Evolutionary conservation across 345 rosid genomes (phyloP).

Genomic region (Corchorus capsularis): DNA sequence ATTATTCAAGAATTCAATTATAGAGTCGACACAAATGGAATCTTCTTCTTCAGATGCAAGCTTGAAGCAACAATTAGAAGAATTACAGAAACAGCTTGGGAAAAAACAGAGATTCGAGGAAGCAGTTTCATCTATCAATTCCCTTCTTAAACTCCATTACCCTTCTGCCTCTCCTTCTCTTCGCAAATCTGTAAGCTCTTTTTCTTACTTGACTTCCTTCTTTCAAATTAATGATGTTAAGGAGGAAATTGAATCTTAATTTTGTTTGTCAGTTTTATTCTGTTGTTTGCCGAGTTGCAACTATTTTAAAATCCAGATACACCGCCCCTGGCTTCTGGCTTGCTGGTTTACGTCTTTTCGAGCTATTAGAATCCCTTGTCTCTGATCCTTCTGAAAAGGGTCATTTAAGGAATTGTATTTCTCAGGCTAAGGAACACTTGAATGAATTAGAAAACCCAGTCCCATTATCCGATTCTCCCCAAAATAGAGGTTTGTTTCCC

Average conservation of each 20-base stretch:
- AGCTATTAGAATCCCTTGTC: constrained; percentile 52
- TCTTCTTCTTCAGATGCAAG: constrained; percentile 48
- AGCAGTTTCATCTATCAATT: constrained; percentile 62
- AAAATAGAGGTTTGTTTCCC: constrained; percentile 46
- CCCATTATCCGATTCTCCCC: constrained; percentile 24
- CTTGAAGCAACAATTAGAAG: constrained; percentile 64
- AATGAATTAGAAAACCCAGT: constrained; percentile 43
- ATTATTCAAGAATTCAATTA: background rate
- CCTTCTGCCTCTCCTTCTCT: constrained; percentile 65
- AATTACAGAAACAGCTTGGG: constrained; percentile 72
- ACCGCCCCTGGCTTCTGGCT: constrained; percentile 91
- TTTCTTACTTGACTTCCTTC: background rate
- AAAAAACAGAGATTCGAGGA: constrained; percentile 84
- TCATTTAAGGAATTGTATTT: constrained; percentile 62
- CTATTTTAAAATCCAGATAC: constrained; percentile 75
- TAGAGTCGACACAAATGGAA: constrained; percentile 14
- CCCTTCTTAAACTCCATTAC: constrained; percentile 52
- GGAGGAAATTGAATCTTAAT: background rate
- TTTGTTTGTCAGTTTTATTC: constrained; percentile 55
- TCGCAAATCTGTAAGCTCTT: constrained; percentile 50
- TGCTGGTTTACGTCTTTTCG: constrained; percentile 71
- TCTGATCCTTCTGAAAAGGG: constrained; percentile 64
- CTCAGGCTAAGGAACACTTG: constrained; percentile 72
- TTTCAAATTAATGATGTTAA: background rate
- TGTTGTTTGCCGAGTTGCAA: constrained; percentile 81